Base-by-base conservation (phyloP, 148 eudicot species). In the Arbutus unedo region DNA sequence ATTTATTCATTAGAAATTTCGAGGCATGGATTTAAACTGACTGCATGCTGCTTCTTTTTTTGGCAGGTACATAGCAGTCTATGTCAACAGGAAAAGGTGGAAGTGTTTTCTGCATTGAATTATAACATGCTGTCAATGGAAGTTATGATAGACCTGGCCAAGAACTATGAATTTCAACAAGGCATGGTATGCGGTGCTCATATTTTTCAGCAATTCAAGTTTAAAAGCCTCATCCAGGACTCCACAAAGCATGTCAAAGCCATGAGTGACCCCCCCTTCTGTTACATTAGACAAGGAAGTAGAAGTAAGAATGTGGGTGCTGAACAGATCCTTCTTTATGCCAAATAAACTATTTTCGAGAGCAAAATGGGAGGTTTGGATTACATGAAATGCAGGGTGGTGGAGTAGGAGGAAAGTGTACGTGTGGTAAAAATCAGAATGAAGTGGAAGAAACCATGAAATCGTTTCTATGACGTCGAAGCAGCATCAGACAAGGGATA, bases 61-160 rank as follows among this genome's bases (percentile, higher is more conserved):
- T 71, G 38, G 8, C 73, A 93, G 97, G 90, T 80, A 16, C 94
- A 91, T 82, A 66, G 76, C 31, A 64, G 82, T 49, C 44, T 93
- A 1, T 45, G 81, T 19, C 89, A 89, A 45, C 90, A 88, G 50
- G 88, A 90, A 73, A 91, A 85, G 81, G 81, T 72, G 80, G 83
- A 81, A 66, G 56, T 91, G 9, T 86, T 89, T 83, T 81, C 81
- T 5, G 81, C 79, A 11, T 38, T 93, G 78, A 86, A 91, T 76
- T 87, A 79, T 16, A 82, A 76, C 68, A 93, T 85, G 90, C 88
- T 88, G 18, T 88, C 93, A 18, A 50, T 48, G 23, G 84, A 48
- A 56, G 79, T 82, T 14, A 45, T 87, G 72, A 74, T 10, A 6
- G 67, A 88, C 43, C 76, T 91, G 15, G 82, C 90, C 53, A 79